Conservation (phyloP, 164 flowering plant species). For the Nymphaea thermarum region DNA sequence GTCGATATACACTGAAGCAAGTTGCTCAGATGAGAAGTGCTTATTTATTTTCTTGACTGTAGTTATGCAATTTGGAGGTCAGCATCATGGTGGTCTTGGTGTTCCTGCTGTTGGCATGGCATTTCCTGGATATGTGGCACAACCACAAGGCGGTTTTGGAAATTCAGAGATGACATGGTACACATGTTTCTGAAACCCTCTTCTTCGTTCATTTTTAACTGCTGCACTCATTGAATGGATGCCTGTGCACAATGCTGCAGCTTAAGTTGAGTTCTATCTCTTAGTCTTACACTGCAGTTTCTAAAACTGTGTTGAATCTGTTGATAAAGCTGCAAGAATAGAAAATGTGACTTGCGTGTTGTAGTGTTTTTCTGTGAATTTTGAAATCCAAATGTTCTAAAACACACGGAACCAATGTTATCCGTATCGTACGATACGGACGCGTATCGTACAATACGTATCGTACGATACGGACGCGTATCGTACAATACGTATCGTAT, state of each 20-base stretch:
- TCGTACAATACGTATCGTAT: too few relatives aligned
- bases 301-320: background rate
- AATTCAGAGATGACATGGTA: slow-evolving; percentile 99
- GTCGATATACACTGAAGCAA: too few relatives aligned
- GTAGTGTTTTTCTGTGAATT: too few relatives aligned
- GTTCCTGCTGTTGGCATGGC: slow-evolving; percentile 99
- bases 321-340: background rate
- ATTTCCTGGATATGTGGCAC: slow-evolving; percentile 94
- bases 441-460: too few relatives aligned
- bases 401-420: too few relatives aligned
- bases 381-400: too few relatives aligned
- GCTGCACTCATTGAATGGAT: too few relatives aligned
- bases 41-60: slow-evolving; percentile 6
- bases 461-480: too few relatives aligned
- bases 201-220: background rate
- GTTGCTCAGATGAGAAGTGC: background rate
- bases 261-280: background rate
- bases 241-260: background rate
- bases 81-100: slow-evolving; percentile 89
- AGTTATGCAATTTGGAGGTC: slow-evolving; percentile 96
- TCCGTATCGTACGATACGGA: too few relatives aligned
- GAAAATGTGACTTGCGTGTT: background rate
- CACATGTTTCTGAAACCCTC: background rate
- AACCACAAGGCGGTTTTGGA: slow-evolving; percentile 71
- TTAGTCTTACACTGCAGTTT: background rate